Conservation (phyloP, 106 monocot species). For the Dioscorea alata region DNA sequence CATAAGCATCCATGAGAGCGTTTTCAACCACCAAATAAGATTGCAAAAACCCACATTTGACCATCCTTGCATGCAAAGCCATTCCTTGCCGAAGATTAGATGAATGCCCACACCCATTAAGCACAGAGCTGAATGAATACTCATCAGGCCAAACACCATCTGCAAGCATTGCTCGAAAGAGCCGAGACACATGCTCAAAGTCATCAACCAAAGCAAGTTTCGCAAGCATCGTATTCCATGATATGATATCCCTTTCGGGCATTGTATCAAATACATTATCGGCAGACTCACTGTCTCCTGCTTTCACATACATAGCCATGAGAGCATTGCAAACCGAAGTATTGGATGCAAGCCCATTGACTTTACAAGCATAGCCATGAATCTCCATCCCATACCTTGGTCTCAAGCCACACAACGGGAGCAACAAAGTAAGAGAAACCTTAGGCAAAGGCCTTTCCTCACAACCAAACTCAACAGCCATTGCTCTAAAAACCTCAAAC, state of each 20-base stretch:
- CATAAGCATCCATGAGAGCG: conserved; percentile 67
- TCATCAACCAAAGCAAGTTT: conserved; percentile 26
- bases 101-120: conserved; percentile 50
- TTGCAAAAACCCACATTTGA: conserved; percentile 46
- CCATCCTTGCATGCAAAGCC: conserved; percentile 40
- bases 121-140: conserved; percentile 57
- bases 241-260: conserved; percentile 49
- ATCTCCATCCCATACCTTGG: conserved; percentile 58
- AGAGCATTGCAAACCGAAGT: conserved; percentile 67
- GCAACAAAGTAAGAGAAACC: conserved; percentile 45
- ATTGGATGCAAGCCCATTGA: conserved; percentile 30
- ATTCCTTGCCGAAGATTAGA: conserved; percentile 45
- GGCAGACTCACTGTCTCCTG: conserved; percentile 24
- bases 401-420: conserved; percentile 32
- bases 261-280: conserved; percentile 40
- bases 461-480: conserved; percentile 23
- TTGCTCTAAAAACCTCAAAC: conserved; percentile 39
- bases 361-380: conserved; percentile 65
- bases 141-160: conserved; percentile 51
- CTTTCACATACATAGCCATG: conserved; percentile 65
- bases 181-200: conserved; percentile 32
- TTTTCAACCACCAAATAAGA: conserved; percentile 47
- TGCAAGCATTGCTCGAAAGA: conserved; percentile 44
- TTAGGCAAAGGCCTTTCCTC: conserved; percentile 32
- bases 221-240: conserved; percentile 71